A percentile compares a stretch with the other conserved stretches of the same genome.
phyloP scores from a whole-genome alignment of 208 protist species.

The Entamoeba invadens region DNA sequence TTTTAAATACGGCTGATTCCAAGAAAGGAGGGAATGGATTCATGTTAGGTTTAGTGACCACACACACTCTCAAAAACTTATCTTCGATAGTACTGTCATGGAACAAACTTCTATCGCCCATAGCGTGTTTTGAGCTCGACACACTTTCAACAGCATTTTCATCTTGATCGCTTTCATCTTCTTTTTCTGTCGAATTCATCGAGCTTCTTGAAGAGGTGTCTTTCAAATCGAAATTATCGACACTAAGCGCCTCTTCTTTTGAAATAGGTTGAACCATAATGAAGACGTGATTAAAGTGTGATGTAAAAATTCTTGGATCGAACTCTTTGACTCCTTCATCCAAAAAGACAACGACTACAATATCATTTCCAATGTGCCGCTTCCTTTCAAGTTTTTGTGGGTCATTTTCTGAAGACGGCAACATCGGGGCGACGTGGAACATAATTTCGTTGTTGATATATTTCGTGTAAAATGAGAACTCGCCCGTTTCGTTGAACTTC shows the following conservation, averaged over 20 bases:
- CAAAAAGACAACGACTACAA: not conserved
- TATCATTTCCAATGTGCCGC: not conserved
- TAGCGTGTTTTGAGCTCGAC: not conserved
- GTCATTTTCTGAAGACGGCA: not conserved
- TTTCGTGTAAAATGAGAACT: not conserved
- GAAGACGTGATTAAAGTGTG: not conserved
- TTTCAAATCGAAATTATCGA: not conserved
- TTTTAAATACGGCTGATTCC: not conserved
- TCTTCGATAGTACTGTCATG: not conserved
- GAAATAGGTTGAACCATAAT: not conserved
- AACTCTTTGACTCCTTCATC: not conserved
- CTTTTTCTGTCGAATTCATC: not conserved
- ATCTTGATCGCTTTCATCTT: not conserved
- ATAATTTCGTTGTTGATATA: not conserved
- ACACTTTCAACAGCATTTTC: not conserved
- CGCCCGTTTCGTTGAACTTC: not conserved
- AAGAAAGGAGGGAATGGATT: not conserved
- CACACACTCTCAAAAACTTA: not conserved
- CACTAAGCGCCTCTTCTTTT: not conserved
- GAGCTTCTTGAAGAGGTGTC: not conserved
- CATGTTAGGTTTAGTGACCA: not conserved
- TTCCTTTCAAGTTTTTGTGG: not conserved
- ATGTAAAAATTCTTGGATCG: not conserved
- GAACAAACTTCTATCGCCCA: not conserved
- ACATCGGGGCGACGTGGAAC: not conserved